Evolutionary conservation across 108 stramenopile genomes (phyloP), one percentile per base, ranked within the genome.

Genomic region (Skeletonema potamos): DNA sequence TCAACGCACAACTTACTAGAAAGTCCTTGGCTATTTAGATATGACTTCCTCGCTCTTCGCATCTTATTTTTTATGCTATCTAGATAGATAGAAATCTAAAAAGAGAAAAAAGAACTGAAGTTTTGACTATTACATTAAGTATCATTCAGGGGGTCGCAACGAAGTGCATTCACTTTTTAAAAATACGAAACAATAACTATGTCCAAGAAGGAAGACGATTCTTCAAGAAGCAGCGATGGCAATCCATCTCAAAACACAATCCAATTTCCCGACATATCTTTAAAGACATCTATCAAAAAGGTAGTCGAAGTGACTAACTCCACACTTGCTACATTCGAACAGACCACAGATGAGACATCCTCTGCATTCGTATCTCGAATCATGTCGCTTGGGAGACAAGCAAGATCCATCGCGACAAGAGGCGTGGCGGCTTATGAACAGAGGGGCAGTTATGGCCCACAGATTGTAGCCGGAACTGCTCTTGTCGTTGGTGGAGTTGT

Each of bases 401-500:
- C 39, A 17, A 32, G 34, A 44, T 37, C 37, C 15, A 18, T 67
- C 24, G 66, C 74, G 15, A 54, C 72, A 22, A 59, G 65, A 17
- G 72, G 51, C 10, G 34, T 77, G 41, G 9, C 68, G 3, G 27
- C 57, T 1, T 82, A 82, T 60, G 81, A 82, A 4, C 60, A 55
- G 12, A 29, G 81, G 12, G 68, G 73, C 11, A 56, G 68, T 12
- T 82, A 82, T 66, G 81, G 72, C 28, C 70, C 76, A 2, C 72
- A 73, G 22, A 68, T 77, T 68, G 59, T 77, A 11, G 76, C 46
- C 3, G 76, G 72, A 20, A 68, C 76, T 39, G 71, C 81, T 37
- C 34, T 64, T 18, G 28, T 68, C 1, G 71, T 76, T 27, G 76
- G 76, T 20, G 58, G 58, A 12, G 64, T 58, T n/a, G 72, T 68